Evolutionary conservation across 1,284 basidiomycete genomes (phyloP).

Genomic region (Boletellus dicymbophilus): DNA sequence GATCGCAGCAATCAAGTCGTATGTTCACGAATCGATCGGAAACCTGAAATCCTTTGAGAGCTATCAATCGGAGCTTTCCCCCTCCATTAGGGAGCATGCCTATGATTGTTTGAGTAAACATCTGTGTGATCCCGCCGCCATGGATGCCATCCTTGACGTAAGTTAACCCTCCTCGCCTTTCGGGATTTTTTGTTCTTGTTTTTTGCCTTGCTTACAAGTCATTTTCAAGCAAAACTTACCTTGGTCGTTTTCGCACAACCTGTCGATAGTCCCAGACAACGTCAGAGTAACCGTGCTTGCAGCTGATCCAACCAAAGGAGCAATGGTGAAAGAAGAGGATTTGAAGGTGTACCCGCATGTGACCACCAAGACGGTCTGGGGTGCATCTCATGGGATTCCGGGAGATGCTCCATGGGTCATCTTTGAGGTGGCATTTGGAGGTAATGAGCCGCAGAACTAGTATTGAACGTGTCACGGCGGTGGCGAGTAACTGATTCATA

Average conservation of each 20-base stretch:
- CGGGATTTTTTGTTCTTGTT: too few relatives aligned
- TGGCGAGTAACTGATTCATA: too few relatives aligned
- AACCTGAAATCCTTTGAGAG: conserved; percentile 3
- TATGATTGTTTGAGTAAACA: not conserved
- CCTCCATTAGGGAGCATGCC: conserved; percentile 7
- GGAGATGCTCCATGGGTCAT: conserved; percentile 10
- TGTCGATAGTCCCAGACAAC: conserved; percentile 12
- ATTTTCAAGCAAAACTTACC: conserved; percentile 20
- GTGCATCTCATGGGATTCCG: conserved; percentile 10
- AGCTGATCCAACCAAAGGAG: conserved; percentile 15
- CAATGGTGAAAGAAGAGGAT: conserved; percentile 5
- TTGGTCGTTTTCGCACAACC: conserved; percentile 12
- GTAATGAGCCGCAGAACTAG: not conserved
- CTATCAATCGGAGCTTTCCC: not conserved
- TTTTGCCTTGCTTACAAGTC: not conserved
- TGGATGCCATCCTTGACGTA: conserved; percentile 12
- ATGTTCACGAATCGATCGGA: not conserved
- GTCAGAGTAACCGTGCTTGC: conserved; percentile 13
- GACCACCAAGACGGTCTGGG: conserved; percentile 10
- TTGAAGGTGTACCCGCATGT: conserved; percentile 14
- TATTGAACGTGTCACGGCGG: too few relatives aligned
- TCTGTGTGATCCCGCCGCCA: conserved; percentile 5
- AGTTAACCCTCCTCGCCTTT: too few relatives aligned
- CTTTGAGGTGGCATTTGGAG: conserved; percentile 11
- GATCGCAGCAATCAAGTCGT: rapidly evolving